These are phyloP conservation scores for Elaeis guineensis DNA, from an alignment of 176 grass and related monocot genomes.

Conservation along the genomic window DNA sequence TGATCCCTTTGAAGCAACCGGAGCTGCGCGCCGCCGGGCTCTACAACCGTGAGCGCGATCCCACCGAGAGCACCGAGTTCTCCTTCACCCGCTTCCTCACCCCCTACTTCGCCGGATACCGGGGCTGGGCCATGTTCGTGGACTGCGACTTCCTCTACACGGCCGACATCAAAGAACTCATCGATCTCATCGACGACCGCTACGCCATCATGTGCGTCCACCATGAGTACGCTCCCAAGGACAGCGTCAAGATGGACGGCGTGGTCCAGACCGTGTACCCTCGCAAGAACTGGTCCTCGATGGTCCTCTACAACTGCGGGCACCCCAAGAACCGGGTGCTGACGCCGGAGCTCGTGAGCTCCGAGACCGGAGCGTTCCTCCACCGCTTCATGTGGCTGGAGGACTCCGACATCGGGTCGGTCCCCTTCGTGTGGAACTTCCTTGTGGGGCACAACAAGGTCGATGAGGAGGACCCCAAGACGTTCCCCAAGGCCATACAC, in stretches of 20 bases:
- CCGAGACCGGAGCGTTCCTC: constrained; percentile 45
- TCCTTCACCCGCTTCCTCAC: constrained; percentile 96
- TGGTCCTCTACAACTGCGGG: constrained; percentile 80
- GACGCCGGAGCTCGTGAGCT: constrained; percentile 66
- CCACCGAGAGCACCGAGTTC: constrained; percentile 86
- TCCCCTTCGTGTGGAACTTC: constrained; percentile 83
- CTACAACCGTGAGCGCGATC: constrained; percentile 52
- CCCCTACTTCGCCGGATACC: constrained; percentile 46
- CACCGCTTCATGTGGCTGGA: constrained; percentile 89
- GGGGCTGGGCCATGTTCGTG: constrained; percentile 84
- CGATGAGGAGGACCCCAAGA: constrained; percentile 37
- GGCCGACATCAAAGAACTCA: constrained; percentile 48
- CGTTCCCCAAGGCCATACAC: constrained; percentile 50
- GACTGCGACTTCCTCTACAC: constrained; percentile 94
- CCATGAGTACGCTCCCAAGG: constrained; percentile 59
- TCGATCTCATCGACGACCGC: constrained; percentile 8
- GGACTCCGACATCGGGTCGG: constrained; percentile 72
- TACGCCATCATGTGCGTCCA: constrained; percentile 64
- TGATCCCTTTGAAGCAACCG: constrained; percentile 45
- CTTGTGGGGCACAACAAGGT: constrained; percentile 75
- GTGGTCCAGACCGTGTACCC: constrained; percentile 71
- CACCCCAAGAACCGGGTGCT: constrained; percentile 83
- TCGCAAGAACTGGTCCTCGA: constrained; percentile 97
- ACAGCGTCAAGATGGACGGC: constrained; percentile 88
- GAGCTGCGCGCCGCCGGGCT: constrained; percentile 57